These are phyloP conservation scores for Vitis hybrid DNA, from an alignment of 177 flowering plant species.

Conservation along the genomic window DNA sequence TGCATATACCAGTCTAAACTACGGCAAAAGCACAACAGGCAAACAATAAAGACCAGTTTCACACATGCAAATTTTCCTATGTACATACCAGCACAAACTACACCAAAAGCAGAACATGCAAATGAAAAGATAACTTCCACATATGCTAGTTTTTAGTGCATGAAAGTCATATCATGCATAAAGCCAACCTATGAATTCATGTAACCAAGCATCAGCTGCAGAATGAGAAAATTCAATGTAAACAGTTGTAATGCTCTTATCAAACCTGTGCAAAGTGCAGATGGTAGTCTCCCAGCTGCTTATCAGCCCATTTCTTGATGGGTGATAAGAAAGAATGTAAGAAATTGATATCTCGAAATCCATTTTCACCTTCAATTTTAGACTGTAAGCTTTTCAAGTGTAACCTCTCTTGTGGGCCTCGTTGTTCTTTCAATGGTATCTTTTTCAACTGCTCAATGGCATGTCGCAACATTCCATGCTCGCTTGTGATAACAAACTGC, in stretches of 20 bases:
- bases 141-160: too few species aligned
- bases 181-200: too few species aligned
- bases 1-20: too few species aligned
- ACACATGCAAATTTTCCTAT: too few species aligned
- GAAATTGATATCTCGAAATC: slow-evolving; percentile 60
- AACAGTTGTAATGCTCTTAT: not conserved
- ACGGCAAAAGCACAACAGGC: too few species aligned
- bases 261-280: slow-evolving; percentile 82
- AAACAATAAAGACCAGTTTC: too few species aligned
- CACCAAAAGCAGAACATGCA: too few species aligned
- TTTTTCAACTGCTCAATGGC: slow-evolving; percentile 80
- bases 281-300: slow-evolving; percentile 86
- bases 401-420: slow-evolving; percentile 87
- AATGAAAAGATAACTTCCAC: too few species aligned
- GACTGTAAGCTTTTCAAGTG: slow-evolving; percentile 76
- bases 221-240: not conserved
- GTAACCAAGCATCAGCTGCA: too few species aligned
- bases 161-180: too few species aligned
- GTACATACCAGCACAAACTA: too few species aligned
- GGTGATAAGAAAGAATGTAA: slow-evolving; percentile 81
- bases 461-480: slow-evolving; percentile 65
- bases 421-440: slow-evolving; percentile 86
- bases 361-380: slow-evolving; percentile 60
- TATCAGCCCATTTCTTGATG: slow-evolving; percentile 89
- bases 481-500: slow-evolving; percentile 87